Evolutionary conservation across 148 eudicot species (phyloP).

Genomic region (Limonium bicolor): DNA sequence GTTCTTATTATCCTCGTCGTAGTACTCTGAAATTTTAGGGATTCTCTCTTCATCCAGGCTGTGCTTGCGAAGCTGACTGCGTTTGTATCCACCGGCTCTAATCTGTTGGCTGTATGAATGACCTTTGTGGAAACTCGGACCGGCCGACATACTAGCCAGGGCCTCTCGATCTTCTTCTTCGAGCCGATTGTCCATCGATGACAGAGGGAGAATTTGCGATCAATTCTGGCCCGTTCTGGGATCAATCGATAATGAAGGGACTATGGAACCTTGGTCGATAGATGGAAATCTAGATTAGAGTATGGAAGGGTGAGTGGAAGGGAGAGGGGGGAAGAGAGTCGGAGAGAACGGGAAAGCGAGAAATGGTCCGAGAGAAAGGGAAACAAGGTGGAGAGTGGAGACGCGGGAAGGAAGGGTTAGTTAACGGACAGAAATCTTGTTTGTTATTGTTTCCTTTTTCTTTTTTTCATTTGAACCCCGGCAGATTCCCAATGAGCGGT

Average conservation of each 20-base stretch:
- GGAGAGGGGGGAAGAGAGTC: background rate
- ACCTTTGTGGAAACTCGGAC: slow-evolving; percentile 20
- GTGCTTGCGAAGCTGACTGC: slow-evolving; percentile 35
- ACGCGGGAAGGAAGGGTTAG: slow-evolving; percentile 11
- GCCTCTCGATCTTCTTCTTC: slow-evolving; percentile 44
- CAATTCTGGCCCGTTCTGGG: background rate
- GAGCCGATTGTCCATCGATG: slow-evolving; percentile 14
- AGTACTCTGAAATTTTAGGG: slow-evolving; percentile 2
- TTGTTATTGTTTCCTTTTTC: no score
- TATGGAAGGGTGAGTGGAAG: background rate
- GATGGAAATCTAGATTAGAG: background rate
- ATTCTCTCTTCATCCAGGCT: slow-evolving; percentile 47
- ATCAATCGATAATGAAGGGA: background rate
- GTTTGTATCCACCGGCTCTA: background rate
- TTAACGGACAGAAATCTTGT: slow-evolving; percentile 15
- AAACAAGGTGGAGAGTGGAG: slow-evolving; percentile 7
- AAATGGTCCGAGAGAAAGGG: slow-evolving; percentile 2
- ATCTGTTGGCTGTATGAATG: slow-evolving; percentile 26
- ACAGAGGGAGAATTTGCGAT: background rate
- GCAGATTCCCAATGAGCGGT: no score
- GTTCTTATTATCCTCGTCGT: slow-evolving; percentile 5
- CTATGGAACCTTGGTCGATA: background rate
- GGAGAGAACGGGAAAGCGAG: background rate
- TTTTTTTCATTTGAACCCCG: no score
- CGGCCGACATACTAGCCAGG: slow-evolving; percentile 14